A percentile compares a stretch with the other conserved stretches of the same genome.
phyloP scores from a whole-genome alignment of 179 eudicot genomes.

The Silene coronaria region DNA sequence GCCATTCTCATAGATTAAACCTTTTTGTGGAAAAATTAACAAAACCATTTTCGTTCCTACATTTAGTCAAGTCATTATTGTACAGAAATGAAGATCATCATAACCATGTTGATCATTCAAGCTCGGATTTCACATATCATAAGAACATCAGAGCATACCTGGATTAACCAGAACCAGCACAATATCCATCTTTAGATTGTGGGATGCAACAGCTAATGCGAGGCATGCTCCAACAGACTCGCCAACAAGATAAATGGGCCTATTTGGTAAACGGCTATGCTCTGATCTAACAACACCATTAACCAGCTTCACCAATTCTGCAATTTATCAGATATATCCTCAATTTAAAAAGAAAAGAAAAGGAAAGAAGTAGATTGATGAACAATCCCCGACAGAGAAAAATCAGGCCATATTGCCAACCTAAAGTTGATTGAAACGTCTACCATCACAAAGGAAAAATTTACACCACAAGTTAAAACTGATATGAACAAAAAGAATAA shows the following conservation, averaged over 20 bases:
- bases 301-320: slow-evolving; percentile 66
- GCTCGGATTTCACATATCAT: background rate
- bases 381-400: background rate
- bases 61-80: background rate
- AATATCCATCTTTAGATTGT: slow-evolving; percentile 55
- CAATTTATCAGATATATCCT: slow-evolving; percentile 7
- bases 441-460: background rate
- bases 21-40: background rate
- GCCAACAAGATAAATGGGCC: slow-evolving; percentile 75
- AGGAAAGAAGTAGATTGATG: background rate
- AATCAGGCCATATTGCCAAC: background rate
- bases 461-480: too few species aligned
- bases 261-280: slow-evolving; percentile 36
- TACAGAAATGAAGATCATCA: background rate
- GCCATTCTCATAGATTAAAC: background rate
- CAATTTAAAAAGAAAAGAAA: background rate
- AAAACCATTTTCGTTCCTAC: background rate
- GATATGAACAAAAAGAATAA: too few species aligned
- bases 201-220: slow-evolving; percentile 69
- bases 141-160: slow-evolving; percentile 35
- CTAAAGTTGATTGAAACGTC: slow-evolving; percentile 3
- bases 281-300: slow-evolving; percentile 46
- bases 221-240: slow-evolving; percentile 78
- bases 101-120: background rate
- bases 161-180: slow-evolving; percentile 63